These are phyloP conservation scores for Cordyceps farinosa DNA, from an alignment of 2,329 filamentous ascomycete species.

Conservation along the genomic window DNA sequence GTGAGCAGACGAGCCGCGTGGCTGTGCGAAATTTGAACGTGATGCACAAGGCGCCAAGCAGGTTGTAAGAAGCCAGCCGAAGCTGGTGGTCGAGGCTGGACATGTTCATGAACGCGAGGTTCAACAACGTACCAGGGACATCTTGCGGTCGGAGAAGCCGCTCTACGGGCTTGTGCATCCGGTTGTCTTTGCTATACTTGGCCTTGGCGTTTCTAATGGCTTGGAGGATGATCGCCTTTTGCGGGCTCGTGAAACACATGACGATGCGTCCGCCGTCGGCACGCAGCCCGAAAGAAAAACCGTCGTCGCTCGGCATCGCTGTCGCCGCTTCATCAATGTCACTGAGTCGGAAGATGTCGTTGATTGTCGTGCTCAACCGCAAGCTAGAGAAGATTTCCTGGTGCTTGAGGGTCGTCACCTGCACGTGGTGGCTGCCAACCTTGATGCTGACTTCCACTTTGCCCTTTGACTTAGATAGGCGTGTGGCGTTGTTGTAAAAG, in stretches of 20 bases:
- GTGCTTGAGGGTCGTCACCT: slow-evolving; percentile 65
- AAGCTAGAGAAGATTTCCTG: slow-evolving; percentile 64
- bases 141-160: slow-evolving; percentile 66
- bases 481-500: slow-evolving; percentile 61
- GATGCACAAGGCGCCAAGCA: slow-evolving; percentile 62
- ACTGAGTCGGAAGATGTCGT: slow-evolving; percentile 65
- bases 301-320: slow-evolving; percentile 62
- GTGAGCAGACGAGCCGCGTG: slow-evolving; percentile 58
- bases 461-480: slow-evolving; percentile 66
- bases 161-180: slow-evolving; percentile 59
- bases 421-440: slow-evolving; percentile 66
- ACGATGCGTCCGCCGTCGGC: slow-evolving; percentile 67
- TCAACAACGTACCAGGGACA: slow-evolving; percentile 65
- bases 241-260: slow-evolving; percentile 68
- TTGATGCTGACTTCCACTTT: slow-evolving; percentile 67
- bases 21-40: slow-evolving; percentile 65
- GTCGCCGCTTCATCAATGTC: slow-evolving; percentile 66
- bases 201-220: slow-evolving; percentile 60
- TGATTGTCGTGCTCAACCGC: slow-evolving; percentile 60
- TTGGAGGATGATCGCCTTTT: slow-evolving; percentile 60
- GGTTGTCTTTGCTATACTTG: slow-evolving; percentile 61
- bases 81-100: slow-evolving; percentile 58
- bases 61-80: slow-evolving; percentile 63
- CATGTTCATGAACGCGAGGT: slow-evolving; percentile 64
- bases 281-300: slow-evolving; percentile 63